Percentiles rank a stretch among this genome's conserved stretches.
phyloP scores from a whole-genome alignment of 2,329 filamentous ascomycete species.

The Alternaria gansuensis region DNA sequence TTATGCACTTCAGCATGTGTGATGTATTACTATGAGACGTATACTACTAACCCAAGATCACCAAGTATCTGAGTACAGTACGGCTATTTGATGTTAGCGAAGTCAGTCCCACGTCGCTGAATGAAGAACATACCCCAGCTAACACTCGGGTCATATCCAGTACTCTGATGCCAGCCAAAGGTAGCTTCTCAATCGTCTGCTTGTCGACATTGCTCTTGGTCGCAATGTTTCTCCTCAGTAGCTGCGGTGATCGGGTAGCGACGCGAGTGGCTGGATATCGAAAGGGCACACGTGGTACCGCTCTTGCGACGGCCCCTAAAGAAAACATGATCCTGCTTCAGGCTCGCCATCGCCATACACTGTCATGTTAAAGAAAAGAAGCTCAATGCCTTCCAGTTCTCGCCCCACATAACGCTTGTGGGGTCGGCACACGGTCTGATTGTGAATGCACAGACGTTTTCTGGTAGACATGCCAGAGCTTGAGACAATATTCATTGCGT shows the following conservation, averaged over 20 bases:
- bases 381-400: slow-evolving; percentile 12
- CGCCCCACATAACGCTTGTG: slow-evolving; percentile 46
- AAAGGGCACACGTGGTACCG: slow-evolving; percentile 8
- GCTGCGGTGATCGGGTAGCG: slow-evolving; percentile 16
- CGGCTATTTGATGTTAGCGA: slow-evolving; percentile 66
- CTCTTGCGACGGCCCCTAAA: slow-evolving; percentile 18
- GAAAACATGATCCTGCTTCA: slow-evolving; percentile 29
- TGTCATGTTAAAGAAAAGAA: slow-evolving; percentile 23
- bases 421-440: slow-evolving; percentile 27
- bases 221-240: slow-evolving; percentile 50
- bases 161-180: slow-evolving; percentile 84
- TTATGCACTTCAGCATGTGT: slow-evolving; percentile 25
- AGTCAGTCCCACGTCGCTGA: slow-evolving; percentile 1
- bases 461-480: background rate
- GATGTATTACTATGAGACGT: slow-evolving; percentile 1
- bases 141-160: slow-evolving; percentile 96
- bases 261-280: slow-evolving; percentile 6
- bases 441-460: slow-evolving; percentile 25
- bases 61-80: slow-evolving; percentile 97
- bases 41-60: slow-evolving; percentile 77
- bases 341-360: slow-evolving; percentile 11
- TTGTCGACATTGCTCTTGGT: slow-evolving; percentile 51
- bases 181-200: slow-evolving; percentile 61
- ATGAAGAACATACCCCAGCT: slow-evolving; percentile 57
- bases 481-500: background rate